Evolutionary conservation across 1,284 basidiomycete species (phyloP).

Genomic region (Sparassis latifolia): DNA sequence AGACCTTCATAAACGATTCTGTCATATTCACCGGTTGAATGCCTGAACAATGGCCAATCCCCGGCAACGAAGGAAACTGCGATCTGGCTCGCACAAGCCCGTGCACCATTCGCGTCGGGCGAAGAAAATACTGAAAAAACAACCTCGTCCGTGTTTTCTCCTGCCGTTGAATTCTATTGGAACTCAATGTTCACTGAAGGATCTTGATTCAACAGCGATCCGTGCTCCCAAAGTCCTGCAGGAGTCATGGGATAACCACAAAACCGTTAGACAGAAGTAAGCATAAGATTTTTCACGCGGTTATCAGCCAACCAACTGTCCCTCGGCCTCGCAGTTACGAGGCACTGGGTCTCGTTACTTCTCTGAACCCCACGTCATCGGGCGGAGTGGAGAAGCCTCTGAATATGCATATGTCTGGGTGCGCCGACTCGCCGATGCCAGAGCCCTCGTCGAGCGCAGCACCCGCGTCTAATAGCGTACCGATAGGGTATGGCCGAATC

Average conservation of each 20-base stretch:
- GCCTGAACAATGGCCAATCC: constrained; percentile 77
- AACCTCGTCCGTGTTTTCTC: constrained; percentile 47
- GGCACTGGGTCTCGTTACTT: constrained; percentile 66
- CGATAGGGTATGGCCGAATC: constrained; percentile 80
- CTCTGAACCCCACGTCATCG: constrained; percentile 56
- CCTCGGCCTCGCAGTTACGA: constrained; percentile 54
- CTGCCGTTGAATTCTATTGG: not conserved
- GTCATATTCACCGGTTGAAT: not conserved
- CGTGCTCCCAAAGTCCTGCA: constrained; percentile 80
- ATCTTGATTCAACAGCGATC: constrained; percentile 46
- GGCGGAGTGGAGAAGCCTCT: constrained; percentile 46
- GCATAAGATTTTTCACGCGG: constrained; percentile 22
- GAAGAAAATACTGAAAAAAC: constrained; percentile 73
- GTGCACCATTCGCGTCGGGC: constrained; percentile 67
- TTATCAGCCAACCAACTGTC: constrained; percentile 7
- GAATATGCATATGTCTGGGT: constrained; percentile 6
- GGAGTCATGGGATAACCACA: constrained; percentile 82
- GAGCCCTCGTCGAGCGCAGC: constrained; percentile 7
- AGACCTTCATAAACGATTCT: not conserved
- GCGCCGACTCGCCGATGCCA: constrained; percentile 4
- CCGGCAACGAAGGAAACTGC: constrained; percentile 77
- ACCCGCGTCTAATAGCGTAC: constrained; percentile 27
- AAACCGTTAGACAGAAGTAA: constrained; percentile 93
- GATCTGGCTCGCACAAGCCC: constrained; percentile 63
- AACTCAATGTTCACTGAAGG: not conserved